Evolutionary conservation across 192 early-diverging fungal genomes (phyloP), one percentile per base, ranked within the genome.

Genomic region (Phlyctochytrium bullatum): DNA sequence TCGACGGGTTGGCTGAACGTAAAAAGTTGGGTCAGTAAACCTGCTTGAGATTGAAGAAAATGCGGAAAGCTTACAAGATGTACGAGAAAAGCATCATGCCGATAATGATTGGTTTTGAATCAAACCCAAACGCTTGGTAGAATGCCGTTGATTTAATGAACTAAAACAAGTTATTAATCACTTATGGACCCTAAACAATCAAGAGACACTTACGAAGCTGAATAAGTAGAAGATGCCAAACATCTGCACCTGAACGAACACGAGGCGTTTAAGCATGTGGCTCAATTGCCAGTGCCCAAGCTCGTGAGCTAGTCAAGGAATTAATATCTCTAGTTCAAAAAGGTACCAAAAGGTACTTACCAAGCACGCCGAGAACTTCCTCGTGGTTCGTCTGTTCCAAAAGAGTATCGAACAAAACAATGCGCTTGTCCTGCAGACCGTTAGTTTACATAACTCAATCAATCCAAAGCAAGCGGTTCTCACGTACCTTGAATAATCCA

Each of bases 361-460:
- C 89, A n/a, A 98, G 83, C 14, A 96, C 87, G n/a, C 91, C 94
- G 47, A 89, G 89, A 52, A 95, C 91, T 77, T 98, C 95, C 33
- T 94, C 90, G 40, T 86, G 81, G 23, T 80, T 80, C 59, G 85
- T 85, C 53, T 97, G 92, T 14, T 93, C 85, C 60, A 98, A 76
- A 47, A 98, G 82, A 1, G 95, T 98, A 73, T 98, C 96, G 74
- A 78, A 98, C 20, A 98, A 66, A 1, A 98, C 95, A 67, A 98
- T 98, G 52, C 93, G 89, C 82, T 98, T 98, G 82, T 94, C 94
- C 76, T 62, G 28, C 23, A 34, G 40, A 47, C 10, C 20, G 20
- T 47, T n/a, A n/a, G n/a, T n/a, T n/a, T n/a, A n/a, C n/a, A n/a
- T n/a, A n/a, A n/a, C n/a, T n/a, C 6, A 47, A 47, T 47, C 6